Evolutionary conservation across 1,284 basidiomycete genomes (phyloP), one percentile per base, ranked within the genome.

Genomic region (Naganishia cerealis): DNA sequence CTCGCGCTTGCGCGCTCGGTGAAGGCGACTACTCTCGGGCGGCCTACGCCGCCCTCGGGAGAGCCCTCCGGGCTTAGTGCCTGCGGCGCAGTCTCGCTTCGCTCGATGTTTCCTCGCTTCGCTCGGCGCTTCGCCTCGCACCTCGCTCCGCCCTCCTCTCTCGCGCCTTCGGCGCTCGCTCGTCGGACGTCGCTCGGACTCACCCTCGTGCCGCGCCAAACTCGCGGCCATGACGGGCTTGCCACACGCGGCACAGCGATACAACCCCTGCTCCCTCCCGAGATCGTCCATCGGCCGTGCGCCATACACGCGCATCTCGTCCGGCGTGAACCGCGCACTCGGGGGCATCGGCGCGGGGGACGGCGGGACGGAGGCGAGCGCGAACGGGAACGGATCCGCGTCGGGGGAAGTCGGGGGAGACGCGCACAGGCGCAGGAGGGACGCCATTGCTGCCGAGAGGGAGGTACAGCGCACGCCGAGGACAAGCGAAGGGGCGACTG

Each of bases 261-360:
- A 67, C 40, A 67, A 3, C 21, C 48, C 42, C 38, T 56, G 53
- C 40, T 55, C 58, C 38, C 52, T 53, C 24, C 61, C 67, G 42
- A 43, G 39, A 39, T 67, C 52, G 16, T 67, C 67, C 67, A 63
- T 67, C 54, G 52, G 58, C 42, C 67, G 29, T n/a, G 52, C 58
- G n/a, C 61, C 58, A 36, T 56, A 67, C 42, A 67, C 46, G 7
- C 42, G 21, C 58, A 62, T 67, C 39, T 26, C 16, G 15, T 26
- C 26, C 12, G 38, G 38, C 21, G 50, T 18, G 36, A 67, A 67
- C 59, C 67, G 29, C 36, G 29, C 46, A 26, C 59, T 61, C 16
- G 67, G 67, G 3, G 56, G 38, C 24, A 26, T 33, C 36, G 59
- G 46, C 16, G 59, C 16, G 46, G n/a, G 59, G 36, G 59, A 50